These are phyloP conservation scores for Graphiopsis chlorocephala DNA, from an alignment of 2,329 filamentous ascomycete species.

Conservation along the genomic window DNA sequence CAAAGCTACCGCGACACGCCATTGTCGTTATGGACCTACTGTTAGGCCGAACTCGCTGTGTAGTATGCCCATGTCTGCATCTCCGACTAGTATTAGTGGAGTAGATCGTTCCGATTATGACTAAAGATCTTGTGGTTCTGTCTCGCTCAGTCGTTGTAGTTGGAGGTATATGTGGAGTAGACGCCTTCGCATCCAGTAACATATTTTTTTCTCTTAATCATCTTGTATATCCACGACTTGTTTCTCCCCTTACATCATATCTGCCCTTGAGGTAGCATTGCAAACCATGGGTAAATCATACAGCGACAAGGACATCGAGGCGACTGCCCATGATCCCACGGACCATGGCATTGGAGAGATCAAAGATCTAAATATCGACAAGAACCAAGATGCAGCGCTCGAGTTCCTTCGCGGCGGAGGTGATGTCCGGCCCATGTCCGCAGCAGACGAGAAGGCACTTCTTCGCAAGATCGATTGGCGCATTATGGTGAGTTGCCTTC, in stretches of 20 bases:
- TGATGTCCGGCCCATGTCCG: slow-evolving; percentile 26
- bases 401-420: slow-evolving; percentile 32
- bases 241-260: neutral
- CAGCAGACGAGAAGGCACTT: slow-evolving; percentile 32
- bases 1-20: neutral
- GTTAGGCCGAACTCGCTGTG: neutral
- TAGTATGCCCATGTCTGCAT: neutral
- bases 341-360: slow-evolving; percentile 26
- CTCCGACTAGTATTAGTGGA: neutral
- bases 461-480: slow-evolving; percentile 56
- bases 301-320: slow-evolving; percentile 24
- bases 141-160: neutral
- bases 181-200: neutral
- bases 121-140: neutral
- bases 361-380: slow-evolving; percentile 27
- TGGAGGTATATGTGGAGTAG: neutral
- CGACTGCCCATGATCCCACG: slow-evolving; percentile 11
- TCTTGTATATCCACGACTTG: neutral
- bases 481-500: slow-evolving; percentile 42
- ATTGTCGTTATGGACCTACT: neutral
- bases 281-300: neutral
- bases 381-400: slow-evolving; percentile 32
- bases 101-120: neutral
- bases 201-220: neutral
- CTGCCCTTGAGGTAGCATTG: neutral